phyloP scores from a whole-genome alignment of 345 rosid genomes.

The Aquilaria sinensis region DNA sequence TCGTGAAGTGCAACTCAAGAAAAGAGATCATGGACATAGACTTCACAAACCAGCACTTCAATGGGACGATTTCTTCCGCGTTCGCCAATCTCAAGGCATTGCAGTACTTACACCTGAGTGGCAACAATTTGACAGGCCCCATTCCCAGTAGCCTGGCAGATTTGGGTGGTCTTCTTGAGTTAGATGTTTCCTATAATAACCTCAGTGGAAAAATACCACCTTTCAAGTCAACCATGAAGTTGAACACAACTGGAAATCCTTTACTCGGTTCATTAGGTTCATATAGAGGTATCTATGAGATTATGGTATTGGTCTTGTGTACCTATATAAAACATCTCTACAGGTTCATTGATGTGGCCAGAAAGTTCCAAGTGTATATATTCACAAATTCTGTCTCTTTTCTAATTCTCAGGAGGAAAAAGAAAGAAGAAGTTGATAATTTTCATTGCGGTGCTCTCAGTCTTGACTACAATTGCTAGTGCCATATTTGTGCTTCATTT shows the following conservation, averaged over 20 bases:
- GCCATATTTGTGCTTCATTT: background rate
- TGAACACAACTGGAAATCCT: conserved; percentile 24
- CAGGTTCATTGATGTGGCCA: too few relatives aligned
- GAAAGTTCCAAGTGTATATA: too few relatives aligned
- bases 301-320: too few relatives aligned
- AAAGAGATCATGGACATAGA: conserved; percentile 19
- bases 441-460: background rate
- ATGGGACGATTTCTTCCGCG: conserved; percentile 39
- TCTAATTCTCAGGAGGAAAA: background rate
- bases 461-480: background rate
- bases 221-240: conserved; percentile 21
- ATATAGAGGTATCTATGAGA: too few relatives aligned
- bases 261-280: background rate
- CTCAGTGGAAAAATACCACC: conserved; percentile 26
- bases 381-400: background rate
- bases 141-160: conserved; percentile 37
- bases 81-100: conserved; percentile 28
- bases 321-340: too few relatives aligned
- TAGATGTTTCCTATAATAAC: conserved; percentile 48
- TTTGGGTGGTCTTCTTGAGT: conserved; percentile 21
- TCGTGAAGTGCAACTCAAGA: conserved; percentile 22
- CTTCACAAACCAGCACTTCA: conserved; percentile 22
- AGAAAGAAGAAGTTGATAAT: background rate
- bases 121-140: conserved; percentile 34
- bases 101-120: conserved; percentile 23